A percentile compares a stretch with the other conserved stretches of the same genome.
phyloP scores from a whole-genome alignment of 1,284 basidiomycete species.

The Paramarasmius palmivorus region DNA sequence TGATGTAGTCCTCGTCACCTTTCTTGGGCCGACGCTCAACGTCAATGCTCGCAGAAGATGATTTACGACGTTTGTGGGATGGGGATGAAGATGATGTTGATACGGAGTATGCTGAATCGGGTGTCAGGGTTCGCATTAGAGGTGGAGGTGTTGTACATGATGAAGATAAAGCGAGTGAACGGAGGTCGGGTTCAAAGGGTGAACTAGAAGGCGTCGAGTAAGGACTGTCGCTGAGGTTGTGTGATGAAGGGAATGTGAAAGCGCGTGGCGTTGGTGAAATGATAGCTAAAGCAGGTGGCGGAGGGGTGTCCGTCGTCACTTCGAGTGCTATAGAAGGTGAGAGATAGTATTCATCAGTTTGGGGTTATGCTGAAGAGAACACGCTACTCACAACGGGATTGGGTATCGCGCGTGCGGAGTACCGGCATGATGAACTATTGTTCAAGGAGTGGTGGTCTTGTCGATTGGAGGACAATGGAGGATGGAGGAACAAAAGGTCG shows the following conservation, averaged over 20 bases:
- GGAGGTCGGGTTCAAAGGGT: slow-evolving; percentile 69
- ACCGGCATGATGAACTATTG: slow-evolving; percentile 62
- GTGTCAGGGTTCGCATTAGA: slow-evolving; percentile 47
- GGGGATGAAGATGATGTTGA: slow-evolving; percentile 33
- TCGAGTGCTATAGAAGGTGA: slow-evolving; percentile 59
- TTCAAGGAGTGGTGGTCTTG: slow-evolving; percentile 31
- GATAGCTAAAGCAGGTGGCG: slow-evolving; percentile 61
- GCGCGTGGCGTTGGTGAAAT: slow-evolving; percentile 77
- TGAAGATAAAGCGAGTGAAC: slow-evolving; percentile 49
- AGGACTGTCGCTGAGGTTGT: slow-evolving; percentile 59
- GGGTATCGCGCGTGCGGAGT: slow-evolving; percentile 71
- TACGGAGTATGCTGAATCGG: slow-evolving; percentile 32
- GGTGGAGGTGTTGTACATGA: slow-evolving; percentile 30
- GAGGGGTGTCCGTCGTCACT: slow-evolving; percentile 65
- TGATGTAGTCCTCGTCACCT: slow-evolving; percentile 79
- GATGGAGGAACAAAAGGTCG: slow-evolving; percentile 27
- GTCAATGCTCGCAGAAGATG: slow-evolving; percentile 53
- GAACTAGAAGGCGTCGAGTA: slow-evolving; percentile 63
- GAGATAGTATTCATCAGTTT: slow-evolving; percentile 14
- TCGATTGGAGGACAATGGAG: slow-evolving; percentile 29
- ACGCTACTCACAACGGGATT: slow-evolving; percentile 54
- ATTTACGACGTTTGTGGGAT: slow-evolving; percentile 62
- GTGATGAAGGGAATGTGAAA: slow-evolving; percentile 61
- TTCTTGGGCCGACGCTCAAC: slow-evolving; percentile 71
- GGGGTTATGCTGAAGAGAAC: slow-evolving; percentile 10